A percentile compares a stretch with the other conserved stretches of the same genome.
These are phyloP conservation scores for Fraxinus angustifolia DNA, from an alignment of 305 asterid species.

Conservation along the genomic window DNA sequence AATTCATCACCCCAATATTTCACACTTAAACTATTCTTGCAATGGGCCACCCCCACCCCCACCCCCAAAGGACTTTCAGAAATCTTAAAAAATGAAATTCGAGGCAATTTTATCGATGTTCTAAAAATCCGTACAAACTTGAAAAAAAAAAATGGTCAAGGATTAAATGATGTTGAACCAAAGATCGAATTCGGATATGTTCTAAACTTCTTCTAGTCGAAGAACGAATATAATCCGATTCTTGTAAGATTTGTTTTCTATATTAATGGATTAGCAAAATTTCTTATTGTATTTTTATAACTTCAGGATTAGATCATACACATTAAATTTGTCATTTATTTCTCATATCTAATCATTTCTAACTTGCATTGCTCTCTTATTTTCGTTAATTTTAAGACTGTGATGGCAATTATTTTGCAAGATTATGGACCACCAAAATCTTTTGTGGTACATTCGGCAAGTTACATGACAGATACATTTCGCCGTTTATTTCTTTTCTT, in stretches of 20 bases:
- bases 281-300: not conserved
- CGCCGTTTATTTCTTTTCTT: not conserved
- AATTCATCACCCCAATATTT: not conserved
- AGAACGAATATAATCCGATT: not conserved
- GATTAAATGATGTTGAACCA: not conserved
- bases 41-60: not conserved
- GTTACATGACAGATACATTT: not conserved
- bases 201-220: not conserved
- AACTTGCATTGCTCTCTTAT: too few species aligned
- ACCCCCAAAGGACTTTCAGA: not conserved
- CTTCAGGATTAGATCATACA: not conserved
- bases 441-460: not conserved
- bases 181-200: not conserved
- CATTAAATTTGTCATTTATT: not conserved
- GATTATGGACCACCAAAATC: not conserved
- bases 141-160: not conserved
- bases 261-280: not conserved
- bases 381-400: not conserved
- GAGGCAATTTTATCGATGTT: too few species aligned
- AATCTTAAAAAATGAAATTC: not conserved
- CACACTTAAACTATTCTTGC: not conserved
- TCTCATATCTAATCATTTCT: not conserved
- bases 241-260: not conserved
- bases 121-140: too few species aligned
- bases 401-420: not conserved